phyloP scores from a whole-genome alignment of 768 basidiomycete genomes.

The Scleroderma bovista region DNA sequence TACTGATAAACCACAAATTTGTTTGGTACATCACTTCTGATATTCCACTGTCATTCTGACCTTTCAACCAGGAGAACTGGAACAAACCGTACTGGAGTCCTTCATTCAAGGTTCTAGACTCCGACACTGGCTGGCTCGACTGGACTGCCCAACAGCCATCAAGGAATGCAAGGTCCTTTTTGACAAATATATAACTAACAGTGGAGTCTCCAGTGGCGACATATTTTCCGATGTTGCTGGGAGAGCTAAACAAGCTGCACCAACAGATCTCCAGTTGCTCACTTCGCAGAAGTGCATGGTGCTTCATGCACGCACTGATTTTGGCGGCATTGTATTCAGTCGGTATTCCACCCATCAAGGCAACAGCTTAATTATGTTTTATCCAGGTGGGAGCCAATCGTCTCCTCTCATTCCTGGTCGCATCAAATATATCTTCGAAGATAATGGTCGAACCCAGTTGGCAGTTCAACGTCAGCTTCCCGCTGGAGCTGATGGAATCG shows the following conservation, averaged over 20 bases:
- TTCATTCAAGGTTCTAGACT: conserved; percentile 14
- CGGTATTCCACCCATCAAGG: conserved; percentile 4
- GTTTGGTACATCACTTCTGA: too few species aligned
- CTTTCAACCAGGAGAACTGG: conserved; percentile 4
- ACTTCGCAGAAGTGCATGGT: not conserved
- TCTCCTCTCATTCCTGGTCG: conserved; percentile 4
- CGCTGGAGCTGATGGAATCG: not conserved
- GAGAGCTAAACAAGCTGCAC: not conserved
- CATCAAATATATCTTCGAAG: conserved; percentile 13
- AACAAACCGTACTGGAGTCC: conserved; percentile 8
- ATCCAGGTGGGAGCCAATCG: not conserved
- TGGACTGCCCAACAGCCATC: conserved; percentile 13
- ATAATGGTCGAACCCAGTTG: not conserved
- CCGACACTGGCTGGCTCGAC: conserved; percentile 10
- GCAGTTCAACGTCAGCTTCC: conserved; percentile 4
- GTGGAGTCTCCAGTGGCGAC: not conserved
- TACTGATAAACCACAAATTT: conserved; percentile 21
- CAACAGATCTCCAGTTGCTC: not conserved
- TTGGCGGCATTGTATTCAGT: too few species aligned
- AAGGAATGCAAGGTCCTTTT: conserved; percentile 14
- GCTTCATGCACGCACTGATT: conserved; percentile 1
- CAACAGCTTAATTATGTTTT: conserved; percentile 12
- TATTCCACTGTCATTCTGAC: too few species aligned
- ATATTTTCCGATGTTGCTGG: too few species aligned
- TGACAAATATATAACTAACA: conserved; percentile 8